Evolutionary conservation across 805 yeast genomes (phyloP).

Genomic region (Yarrowia deformans): DNA sequence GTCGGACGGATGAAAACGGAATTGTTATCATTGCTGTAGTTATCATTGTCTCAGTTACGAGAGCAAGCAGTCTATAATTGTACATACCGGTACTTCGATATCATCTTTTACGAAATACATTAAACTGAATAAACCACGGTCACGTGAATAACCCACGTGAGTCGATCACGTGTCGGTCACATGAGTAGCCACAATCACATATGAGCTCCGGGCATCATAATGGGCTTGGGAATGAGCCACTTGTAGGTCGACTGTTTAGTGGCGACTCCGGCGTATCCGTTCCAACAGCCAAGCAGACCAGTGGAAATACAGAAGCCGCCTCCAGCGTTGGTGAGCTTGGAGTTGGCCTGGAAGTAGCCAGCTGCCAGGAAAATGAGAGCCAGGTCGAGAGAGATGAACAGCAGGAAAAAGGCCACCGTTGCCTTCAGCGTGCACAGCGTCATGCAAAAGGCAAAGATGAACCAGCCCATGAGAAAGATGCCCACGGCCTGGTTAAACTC

Average conservation of each 20-base stretch:
- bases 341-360: constrained; percentile 58
- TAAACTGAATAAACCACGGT: too few relatives aligned
- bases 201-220: constrained; percentile 31
- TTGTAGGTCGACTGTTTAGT: constrained; percentile 55
- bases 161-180: too few relatives aligned
- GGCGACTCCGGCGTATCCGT: constrained; percentile 67
- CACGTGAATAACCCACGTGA: too few relatives aligned
- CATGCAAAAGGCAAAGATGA: constrained; percentile 63
- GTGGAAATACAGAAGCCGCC: constrained; percentile 67
- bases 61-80: too few relatives aligned
- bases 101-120: too few relatives aligned
- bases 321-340: constrained; percentile 59
- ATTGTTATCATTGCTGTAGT: too few relatives aligned
- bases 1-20: too few relatives aligned
- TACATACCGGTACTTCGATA: too few relatives aligned
- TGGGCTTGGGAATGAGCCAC: constrained; percentile 16
- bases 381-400: constrained; percentile 57
- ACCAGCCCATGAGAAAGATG: constrained; percentile 67
- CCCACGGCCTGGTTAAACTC: constrained; percentile 58
- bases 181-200: background rate
- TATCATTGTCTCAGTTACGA: too few relatives aligned
- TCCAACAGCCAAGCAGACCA: constrained; percentile 63
- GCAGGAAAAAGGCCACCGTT: constrained; percentile 65
- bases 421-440: constrained; percentile 65
- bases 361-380: constrained; percentile 55